Conservation (phyloP, 306 rosid genomes). For the Castanopsis chinensis region DNA sequence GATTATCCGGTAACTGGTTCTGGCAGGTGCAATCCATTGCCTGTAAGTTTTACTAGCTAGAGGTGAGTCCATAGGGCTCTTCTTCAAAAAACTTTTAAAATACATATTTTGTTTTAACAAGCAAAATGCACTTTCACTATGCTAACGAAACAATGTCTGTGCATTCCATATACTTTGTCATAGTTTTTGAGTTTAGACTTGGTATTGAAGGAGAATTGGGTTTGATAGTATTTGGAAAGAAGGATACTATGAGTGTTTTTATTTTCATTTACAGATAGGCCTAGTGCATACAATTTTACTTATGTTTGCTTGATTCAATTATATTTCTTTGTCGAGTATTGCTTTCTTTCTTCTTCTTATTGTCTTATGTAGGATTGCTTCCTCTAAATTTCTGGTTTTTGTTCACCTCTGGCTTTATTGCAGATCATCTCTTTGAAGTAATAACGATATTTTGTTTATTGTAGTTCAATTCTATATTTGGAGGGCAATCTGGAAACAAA, state of each 20-base stretch:
- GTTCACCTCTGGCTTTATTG: not conserved
- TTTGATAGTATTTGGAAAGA: not conserved
- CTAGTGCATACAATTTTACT: not conserved
- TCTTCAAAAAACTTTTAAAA: not conserved
- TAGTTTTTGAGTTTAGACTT: not conserved
- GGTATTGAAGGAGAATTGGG: not conserved
- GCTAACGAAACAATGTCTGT: not conserved
- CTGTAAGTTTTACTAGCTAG: no score
- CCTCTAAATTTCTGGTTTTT: not conserved
- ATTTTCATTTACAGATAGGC: not conserved
- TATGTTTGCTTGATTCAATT: not conserved
- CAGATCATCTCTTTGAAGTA: not conserved
- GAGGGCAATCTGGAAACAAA: slow-evolving; percentile 92
- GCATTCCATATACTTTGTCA: not conserved
- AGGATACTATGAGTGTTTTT: not conserved
- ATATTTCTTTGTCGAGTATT: no score
- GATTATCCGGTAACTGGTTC: no score
- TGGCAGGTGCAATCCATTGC: no score
- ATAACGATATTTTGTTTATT: slow-evolving; percentile 9
- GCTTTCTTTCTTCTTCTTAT: not conserved
- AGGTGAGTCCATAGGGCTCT: no score
- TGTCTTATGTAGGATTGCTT: not conserved
- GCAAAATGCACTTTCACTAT: not conserved
- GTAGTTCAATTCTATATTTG: slow-evolving; percentile 68
- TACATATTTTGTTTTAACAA: not conserved